Conservation (phyloP, 305 asterid genomes). For the Fraxinus angustifolia region DNA sequence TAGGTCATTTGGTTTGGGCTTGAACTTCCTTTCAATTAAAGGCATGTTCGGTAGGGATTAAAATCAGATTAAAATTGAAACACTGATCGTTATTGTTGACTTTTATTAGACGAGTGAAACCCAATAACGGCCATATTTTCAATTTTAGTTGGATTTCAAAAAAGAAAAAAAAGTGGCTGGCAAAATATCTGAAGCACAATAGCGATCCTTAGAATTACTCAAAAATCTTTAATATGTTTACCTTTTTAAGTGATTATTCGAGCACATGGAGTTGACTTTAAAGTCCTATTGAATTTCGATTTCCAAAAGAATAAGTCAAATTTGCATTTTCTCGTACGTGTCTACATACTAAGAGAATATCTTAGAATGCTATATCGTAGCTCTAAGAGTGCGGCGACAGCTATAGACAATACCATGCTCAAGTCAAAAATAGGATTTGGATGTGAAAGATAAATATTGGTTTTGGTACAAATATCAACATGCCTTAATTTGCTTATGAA, state of each 20-base stretch:
- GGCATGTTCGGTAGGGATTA: no score
- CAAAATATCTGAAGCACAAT: not conserved
- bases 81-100: no score
- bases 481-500: not conserved
- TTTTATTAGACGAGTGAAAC: no score
- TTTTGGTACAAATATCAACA: not conserved
- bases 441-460: not conserved
- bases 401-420: no score
- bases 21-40: not conserved
- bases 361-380: no score
- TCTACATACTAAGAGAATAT: not conserved
- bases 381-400: no score
- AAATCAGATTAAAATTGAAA: no score
- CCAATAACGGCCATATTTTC: no score
- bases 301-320: not conserved
- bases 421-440: no score
- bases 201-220: not conserved
- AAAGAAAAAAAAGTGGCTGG: not conserved
- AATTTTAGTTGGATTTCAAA: no score
- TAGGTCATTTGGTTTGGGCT: not conserved
- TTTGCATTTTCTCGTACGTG: not conserved
- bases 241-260: not conserved
- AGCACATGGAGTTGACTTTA: not conserved
- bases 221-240: not conserved
- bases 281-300: no score